Conservation (phyloP, 2,329 filamentous ascomycete genomes). For the Aspergillus brasiliensis region DNA sequence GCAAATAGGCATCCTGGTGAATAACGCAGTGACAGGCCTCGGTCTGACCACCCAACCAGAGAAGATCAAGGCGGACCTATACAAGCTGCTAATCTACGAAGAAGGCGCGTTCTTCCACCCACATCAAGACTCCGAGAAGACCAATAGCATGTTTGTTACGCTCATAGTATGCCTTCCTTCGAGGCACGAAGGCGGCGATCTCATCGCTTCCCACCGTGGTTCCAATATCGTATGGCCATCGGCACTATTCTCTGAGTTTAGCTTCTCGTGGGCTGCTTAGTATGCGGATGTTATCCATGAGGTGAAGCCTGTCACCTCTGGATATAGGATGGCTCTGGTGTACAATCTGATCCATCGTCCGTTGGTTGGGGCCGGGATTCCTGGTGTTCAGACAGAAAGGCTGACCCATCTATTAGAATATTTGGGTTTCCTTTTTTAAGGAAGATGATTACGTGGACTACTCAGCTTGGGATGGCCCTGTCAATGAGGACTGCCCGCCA, state of each 20-base stretch:
- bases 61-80: slow-evolving; percentile 10
- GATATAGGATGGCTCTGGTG: slow-evolving; percentile 12
- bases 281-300: slow-evolving; percentile 14
- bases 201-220: slow-evolving; percentile 6
- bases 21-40: slow-evolving; percentile 1
- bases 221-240: background rate
- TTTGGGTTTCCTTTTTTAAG: background rate
- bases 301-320: slow-evolving; percentile 10
- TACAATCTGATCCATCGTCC: slow-evolving; percentile 17
- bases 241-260: slow-evolving; percentile 6
- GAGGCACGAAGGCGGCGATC: slow-evolving; percentile 13
- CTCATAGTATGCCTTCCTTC: slow-evolving; percentile 14
- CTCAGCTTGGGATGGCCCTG: background rate
- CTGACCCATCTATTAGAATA: background rate
- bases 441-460: background rate
- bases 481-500: background rate
- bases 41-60: background rate
- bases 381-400: background rate
- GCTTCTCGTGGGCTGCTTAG: slow-evolving; percentile 11
- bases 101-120: slow-evolving; percentile 11
- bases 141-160: slow-evolving; percentile 16
- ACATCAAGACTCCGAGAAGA: slow-evolving; percentile 13
- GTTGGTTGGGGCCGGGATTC: background rate
- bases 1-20: background rate
- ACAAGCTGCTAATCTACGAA: slow-evolving; percentile 17